These are phyloP conservation scores for Hordeum pubiflorum DNA, from an alignment of 202 grass and related monocot genomes.

Conservation along the genomic window DNA sequence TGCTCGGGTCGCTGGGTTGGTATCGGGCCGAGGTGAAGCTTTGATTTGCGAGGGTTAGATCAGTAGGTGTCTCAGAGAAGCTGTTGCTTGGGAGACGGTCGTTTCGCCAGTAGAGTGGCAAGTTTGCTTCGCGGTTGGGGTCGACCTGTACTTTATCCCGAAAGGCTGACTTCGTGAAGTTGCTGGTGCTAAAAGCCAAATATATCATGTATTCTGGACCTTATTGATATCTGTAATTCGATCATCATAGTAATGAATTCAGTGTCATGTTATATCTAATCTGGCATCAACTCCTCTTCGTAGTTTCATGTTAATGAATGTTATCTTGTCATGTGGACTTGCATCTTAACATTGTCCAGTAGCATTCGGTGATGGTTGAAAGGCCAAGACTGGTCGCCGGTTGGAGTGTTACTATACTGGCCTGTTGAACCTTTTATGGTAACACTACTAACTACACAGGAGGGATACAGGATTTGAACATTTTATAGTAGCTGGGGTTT, in stretches of 20 bases:
- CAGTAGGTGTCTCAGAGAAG: background rate
- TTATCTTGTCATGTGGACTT: background rate
- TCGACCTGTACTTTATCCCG: background rate
- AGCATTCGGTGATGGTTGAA: background rate
- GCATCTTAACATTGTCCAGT: background rate
- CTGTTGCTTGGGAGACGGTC: background rate
- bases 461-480: background rate
- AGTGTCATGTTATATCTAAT: conserved; percentile 7
- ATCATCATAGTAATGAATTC: background rate
- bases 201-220: background rate
- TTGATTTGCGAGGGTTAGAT: conserved; percentile 17
- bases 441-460: background rate
- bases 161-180: background rate
- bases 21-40: background rate
- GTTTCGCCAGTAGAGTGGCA: background rate
- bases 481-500: background rate
- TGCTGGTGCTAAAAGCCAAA: conserved; percentile 2
- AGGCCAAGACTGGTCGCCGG: background rate
- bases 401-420: background rate
- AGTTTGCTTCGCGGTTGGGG: background rate
- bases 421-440: background rate
- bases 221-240: background rate
- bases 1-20: background rate
- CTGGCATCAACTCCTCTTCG: background rate
- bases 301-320: background rate